Percentiles rank a stretch among this genome's conserved stretches.
Evolutionary conservation across 2,329 filamentous ascomycete genomes (phyloP).

Genomic region (Escovopsis weberi): DNA sequence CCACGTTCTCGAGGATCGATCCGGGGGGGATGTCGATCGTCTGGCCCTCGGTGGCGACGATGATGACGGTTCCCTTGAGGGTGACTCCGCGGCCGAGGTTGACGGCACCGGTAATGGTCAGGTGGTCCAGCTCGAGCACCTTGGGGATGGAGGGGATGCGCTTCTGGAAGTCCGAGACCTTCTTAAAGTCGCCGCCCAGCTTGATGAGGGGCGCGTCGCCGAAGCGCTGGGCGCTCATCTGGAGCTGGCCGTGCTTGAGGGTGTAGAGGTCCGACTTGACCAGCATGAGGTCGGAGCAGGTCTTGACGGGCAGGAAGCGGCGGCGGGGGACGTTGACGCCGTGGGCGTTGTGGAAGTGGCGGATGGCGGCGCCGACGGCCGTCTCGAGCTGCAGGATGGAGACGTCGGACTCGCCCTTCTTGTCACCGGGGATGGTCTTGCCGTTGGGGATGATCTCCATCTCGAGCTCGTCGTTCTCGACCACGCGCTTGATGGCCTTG

Average conservation of each 20-base stretch:
- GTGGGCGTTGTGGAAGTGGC: conserved; percentile 96
- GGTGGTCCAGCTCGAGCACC: conserved; percentile 83
- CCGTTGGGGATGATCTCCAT: conserved; percentile 99
- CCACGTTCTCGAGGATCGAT: conserved; percentile 95
- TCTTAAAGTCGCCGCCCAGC: conserved; percentile 98
- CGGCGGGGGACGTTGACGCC: conserved; percentile 96
- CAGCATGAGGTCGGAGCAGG: conserved; percentile 97
- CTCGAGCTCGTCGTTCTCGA: conserved; percentile 94
- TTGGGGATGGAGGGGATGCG: conserved; percentile 77
- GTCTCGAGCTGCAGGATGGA: conserved; percentile 98
- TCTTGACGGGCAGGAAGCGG: conserved; percentile 99
- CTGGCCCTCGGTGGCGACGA: conserved; percentile 92
- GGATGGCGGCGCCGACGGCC: conserved; percentile 93
- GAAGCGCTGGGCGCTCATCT: conserved; percentile 94
- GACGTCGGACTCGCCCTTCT: conserved; percentile 98
- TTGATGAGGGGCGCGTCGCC: conserved; percentile 96
- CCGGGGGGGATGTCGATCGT: conserved; percentile 96
- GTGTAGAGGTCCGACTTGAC: conserved; percentile 99
- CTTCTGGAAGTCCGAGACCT: conserved; percentile 93
- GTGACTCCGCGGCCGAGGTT: conserved; percentile 93
- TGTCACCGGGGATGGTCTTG: conserved; percentile 96
- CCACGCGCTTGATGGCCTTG: conserved; percentile 92
- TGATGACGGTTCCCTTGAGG: conserved; percentile 96
- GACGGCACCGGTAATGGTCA: conserved; percentile 94
- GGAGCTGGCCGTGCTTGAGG: conserved; percentile 92